Conservation (phyloP, 2,329 filamentous ascomycete genomes). For the Lachnellula suecica region DNA sequence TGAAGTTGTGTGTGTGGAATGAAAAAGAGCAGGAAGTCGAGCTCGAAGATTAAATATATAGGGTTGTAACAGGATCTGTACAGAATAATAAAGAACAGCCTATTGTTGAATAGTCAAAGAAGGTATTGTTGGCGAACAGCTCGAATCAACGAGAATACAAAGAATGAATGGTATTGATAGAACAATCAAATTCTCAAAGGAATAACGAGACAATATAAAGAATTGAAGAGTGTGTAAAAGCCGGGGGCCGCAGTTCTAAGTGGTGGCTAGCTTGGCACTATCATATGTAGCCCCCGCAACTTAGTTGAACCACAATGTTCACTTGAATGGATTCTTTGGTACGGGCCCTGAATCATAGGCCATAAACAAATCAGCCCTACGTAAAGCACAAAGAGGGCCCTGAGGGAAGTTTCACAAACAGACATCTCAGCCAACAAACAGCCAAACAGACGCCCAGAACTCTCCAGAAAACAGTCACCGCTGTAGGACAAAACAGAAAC, state of each 20-base stretch:
- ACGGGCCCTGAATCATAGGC: neutral
- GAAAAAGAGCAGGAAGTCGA: neutral
- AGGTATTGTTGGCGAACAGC: neutral
- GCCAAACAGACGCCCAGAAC: neutral
- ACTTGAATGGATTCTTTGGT: neutral
- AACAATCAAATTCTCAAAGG: neutral
- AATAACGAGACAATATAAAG: too few relatives aligned
- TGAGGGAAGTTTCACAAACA: conserved; percentile 1
- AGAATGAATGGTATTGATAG: neutral
- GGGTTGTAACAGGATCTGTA: neutral
- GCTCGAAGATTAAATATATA: neutral
- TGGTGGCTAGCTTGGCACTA: too few relatives aligned
- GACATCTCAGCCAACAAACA: neutral
- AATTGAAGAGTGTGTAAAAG: too few relatives aligned
- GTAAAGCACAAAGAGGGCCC: neutral
- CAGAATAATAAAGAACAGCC: neutral
- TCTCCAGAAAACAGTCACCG: neutral
- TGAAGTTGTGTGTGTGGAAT: neutral
- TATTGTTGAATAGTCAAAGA: neutral
- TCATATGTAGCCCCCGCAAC: too few relatives aligned
- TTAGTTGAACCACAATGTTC: neutral
- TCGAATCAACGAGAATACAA: conserved; percentile 5
- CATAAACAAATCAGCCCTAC: neutral
- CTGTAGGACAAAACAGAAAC: conserved; percentile 2
- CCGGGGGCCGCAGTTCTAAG: too few relatives aligned